These are phyloP conservation scores for Cordyceps cateniannulata DNA, from an alignment of 2,329 filamentous ascomycete species.

Conservation along the genomic window DNA sequence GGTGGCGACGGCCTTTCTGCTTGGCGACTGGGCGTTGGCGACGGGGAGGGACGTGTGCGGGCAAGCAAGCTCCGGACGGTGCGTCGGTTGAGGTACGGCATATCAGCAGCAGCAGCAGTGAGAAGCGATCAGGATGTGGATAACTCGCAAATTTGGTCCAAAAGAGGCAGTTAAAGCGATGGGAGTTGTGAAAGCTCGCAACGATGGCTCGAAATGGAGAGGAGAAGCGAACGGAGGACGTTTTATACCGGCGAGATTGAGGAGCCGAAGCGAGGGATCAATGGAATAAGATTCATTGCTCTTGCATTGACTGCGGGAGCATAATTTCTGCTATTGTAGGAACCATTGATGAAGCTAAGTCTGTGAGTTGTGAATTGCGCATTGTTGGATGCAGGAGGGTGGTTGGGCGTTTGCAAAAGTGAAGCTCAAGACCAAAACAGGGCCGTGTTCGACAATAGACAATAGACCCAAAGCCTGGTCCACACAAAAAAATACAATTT, in stretches of 20 bases:
- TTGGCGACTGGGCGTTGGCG: not conserved
- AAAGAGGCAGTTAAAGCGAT: not conserved
- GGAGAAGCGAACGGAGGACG: not conserved
- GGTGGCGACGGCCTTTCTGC: not conserved
- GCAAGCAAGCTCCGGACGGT: slow-evolving; percentile 1
- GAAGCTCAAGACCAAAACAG: not conserved
- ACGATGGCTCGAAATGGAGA: not conserved
- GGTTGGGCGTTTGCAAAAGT: not conserved
- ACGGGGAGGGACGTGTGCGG: not conserved
- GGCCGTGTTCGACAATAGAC: not conserved
- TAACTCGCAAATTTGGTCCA: not conserved
- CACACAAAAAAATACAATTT: not conserved
- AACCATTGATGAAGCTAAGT: not conserved
- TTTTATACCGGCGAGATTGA: not conserved
- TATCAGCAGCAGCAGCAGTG: not conserved
- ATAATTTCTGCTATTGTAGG: not conserved
- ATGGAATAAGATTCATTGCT: not conserved
- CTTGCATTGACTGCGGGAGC: not conserved
- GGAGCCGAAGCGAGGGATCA: not conserved
- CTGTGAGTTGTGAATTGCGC: not conserved
- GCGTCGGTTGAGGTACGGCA: slow-evolving; percentile 9
- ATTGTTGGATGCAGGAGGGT: not conserved
- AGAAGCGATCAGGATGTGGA: not conserved
- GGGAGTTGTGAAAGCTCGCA: not conserved
- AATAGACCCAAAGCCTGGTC: too few relatives aligned